Conservation (phyloP, 2,329 filamentous ascomycete species). For the Cordyceps cateniannulata region DNA sequence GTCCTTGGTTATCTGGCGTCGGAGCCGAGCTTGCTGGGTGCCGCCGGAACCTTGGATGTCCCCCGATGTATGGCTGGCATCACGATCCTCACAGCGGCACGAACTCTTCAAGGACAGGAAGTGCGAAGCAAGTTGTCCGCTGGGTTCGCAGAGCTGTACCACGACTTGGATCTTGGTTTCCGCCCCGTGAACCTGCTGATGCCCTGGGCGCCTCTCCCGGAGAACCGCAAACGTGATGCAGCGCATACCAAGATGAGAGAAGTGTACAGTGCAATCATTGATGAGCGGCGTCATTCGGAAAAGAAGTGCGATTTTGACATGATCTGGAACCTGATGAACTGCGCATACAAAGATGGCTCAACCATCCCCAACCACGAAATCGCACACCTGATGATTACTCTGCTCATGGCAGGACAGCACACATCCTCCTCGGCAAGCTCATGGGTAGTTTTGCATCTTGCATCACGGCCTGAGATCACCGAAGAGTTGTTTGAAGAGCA, state of each 20-base stretch:
- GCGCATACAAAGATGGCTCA: conserved; percentile 67
- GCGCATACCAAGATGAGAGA: conserved; percentile 65
- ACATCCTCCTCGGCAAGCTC: conserved; percentile 70
- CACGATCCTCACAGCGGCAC: conserved; percentile 74
- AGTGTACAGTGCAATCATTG: conserved; percentile 67
- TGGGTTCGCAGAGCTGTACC: conserved; percentile 68
- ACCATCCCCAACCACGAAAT: conserved; percentile 67
- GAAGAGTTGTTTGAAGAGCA: conserved; percentile 68
- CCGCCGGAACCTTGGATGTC: conserved; percentile 57
- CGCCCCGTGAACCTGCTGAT: conserved; percentile 77
- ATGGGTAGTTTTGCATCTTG: conserved; percentile 71
- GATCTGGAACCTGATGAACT: conserved; percentile 74
- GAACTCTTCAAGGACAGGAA: conserved; percentile 69
- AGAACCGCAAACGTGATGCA: conserved; percentile 64
- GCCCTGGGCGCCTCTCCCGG: conserved; percentile 70
- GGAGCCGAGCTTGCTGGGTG: conserved; percentile 50
- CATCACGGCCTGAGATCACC: conserved; percentile 60
- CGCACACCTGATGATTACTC: conserved; percentile 79
- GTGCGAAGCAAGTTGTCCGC: conserved; percentile 66
- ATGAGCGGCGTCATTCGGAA: conserved; percentile 47
- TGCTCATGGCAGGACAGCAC: conserved; percentile 80
- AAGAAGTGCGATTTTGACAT: conserved; percentile 45
- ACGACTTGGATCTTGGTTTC: conserved; percentile 71
- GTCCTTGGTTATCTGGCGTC: conserved; percentile 57
- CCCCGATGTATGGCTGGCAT: conserved; percentile 65